Conservation (phyloP, 1,139 yeast genomes). For the Suzukiozyma palmioleophila region DNA sequence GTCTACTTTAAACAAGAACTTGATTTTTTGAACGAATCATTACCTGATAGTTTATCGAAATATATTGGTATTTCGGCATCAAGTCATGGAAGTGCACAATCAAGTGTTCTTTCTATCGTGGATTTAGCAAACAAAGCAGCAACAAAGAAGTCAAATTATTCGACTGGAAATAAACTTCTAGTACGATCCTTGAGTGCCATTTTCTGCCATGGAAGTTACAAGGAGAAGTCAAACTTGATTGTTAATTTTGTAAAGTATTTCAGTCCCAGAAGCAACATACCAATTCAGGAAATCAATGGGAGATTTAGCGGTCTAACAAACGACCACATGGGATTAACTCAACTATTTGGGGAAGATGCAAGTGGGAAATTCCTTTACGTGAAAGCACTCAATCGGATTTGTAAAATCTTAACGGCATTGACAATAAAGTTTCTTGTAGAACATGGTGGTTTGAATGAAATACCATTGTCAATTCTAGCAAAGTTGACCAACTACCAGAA, state of each 20-base stretch:
- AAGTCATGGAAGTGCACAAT: conserved; percentile 20
- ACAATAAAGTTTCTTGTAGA: conserved; percentile 18
- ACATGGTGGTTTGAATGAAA: conserved; percentile 11
- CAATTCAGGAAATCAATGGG: conserved; percentile 5
- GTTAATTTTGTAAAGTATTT: conserved; percentile 18
- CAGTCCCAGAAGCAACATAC: conserved; percentile 9
- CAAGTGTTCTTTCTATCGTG: conserved; percentile 18
- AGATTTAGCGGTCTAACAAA: conserved; percentile 5
- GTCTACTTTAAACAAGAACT: conserved; percentile 18
- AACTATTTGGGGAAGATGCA: conserved; percentile 3
- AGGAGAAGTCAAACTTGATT: conserved; percentile 26
- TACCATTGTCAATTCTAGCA: not conserved
- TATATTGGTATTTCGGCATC: conserved; percentile 26
- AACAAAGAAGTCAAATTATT: conserved; percentile 7
- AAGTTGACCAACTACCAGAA: conserved; percentile 1
- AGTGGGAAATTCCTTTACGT: conserved; percentile 18
- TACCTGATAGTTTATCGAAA: conserved; percentile 19
- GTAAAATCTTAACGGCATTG: conserved; percentile 15
- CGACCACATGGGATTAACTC: conserved; percentile 4
- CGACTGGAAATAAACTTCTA: conserved; percentile 11
- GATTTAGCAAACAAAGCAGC: conserved; percentile 7
- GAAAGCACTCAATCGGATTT: conserved; percentile 14
- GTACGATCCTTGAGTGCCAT: conserved; percentile 23
- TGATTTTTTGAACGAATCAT: conserved; percentile 16
- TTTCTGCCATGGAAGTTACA: conserved; percentile 28